phyloP scores from a whole-genome alignment of 2,329 filamentous ascomycete genomes.

The Hypoxylon sp. region DNA sequence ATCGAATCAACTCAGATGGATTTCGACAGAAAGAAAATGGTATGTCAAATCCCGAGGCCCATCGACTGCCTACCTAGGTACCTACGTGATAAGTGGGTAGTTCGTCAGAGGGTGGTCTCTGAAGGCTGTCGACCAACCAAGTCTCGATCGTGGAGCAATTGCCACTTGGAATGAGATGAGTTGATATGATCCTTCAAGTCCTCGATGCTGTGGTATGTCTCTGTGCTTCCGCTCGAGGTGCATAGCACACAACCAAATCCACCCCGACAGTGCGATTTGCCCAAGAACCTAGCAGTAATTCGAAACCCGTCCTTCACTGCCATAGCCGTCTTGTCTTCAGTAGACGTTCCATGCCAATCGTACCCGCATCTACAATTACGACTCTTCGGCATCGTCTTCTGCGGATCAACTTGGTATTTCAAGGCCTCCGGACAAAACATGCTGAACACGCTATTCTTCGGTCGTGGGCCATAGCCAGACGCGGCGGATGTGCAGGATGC shows the following conservation, averaged over 20 bases:
- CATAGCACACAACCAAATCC: constrained; percentile 57
- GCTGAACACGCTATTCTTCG: constrained; percentile 57
- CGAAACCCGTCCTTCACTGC: constrained; percentile 56
- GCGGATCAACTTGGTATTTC: constrained; percentile 55
- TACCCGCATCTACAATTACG: constrained; percentile 54
- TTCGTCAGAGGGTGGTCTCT: background rate
- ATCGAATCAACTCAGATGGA: background rate
- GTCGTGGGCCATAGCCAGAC: constrained; percentile 37
- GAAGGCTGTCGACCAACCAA: constrained; percentile 39
- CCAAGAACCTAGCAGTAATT: constrained; percentile 56
- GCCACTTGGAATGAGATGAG: constrained; percentile 56
- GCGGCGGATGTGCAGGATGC: constrained; percentile 39
- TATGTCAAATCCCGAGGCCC: background rate
- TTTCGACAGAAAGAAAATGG: background rate
- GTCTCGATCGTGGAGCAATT: constrained; percentile 57
- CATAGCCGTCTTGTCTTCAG: constrained; percentile 39
- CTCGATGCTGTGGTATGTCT: constrained; percentile 51
- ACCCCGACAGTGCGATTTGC: constrained; percentile 56
- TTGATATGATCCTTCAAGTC: constrained; percentile 55
- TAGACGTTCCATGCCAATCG: constrained; percentile 47
- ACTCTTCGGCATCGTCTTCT: constrained; percentile 47
- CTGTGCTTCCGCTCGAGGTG: constrained; percentile 53
- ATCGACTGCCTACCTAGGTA: background rate
- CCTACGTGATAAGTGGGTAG: too few relatives aligned
- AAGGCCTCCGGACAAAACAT: constrained; percentile 57